Conservation (phyloP, 345 rosid species). For the Linum usitatissimum region DNA sequence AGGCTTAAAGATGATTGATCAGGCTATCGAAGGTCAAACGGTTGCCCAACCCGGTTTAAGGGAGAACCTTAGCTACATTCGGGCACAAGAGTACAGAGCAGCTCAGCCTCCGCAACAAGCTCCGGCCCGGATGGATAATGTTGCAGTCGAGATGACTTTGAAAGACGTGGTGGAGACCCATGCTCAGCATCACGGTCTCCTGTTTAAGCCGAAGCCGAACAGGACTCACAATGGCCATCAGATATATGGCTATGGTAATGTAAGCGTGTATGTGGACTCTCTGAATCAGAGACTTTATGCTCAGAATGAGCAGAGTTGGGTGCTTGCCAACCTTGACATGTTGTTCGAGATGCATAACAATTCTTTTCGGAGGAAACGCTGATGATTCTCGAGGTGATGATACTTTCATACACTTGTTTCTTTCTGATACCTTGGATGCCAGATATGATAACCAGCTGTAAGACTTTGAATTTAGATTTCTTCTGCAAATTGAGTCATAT, state of each 20-base stretch:
- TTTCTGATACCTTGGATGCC: too few species aligned
- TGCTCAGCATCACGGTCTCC: constrained; percentile 73
- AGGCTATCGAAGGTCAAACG: constrained; percentile 59
- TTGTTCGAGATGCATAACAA: constrained; percentile 63
- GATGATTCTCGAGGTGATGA: constrained; percentile 8
- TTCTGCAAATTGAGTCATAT: too few species aligned
- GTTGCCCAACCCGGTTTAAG: constrained; percentile 64
- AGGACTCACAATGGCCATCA: constrained; percentile 74
- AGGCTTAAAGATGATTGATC: constrained; percentile 77
- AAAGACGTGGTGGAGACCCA: constrained; percentile 75
- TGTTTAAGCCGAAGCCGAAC: constrained; percentile 66
- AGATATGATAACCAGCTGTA: too few species aligned
- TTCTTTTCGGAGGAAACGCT: constrained; percentile 39
- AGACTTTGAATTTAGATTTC: too few species aligned
- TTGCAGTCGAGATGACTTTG: constrained; percentile 40
- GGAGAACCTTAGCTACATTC: constrained; percentile 46
- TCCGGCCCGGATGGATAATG: constrained; percentile 25
- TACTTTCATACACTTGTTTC: too few species aligned
- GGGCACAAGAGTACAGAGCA: constrained; percentile 54
- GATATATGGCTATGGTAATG: constrained; percentile 78
- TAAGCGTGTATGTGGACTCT: constrained; percentile 58
- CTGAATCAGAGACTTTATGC: constrained; percentile 61
- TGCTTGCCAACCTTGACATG: constrained; percentile 52
- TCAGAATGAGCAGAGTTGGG: constrained; percentile 63
- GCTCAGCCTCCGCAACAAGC: constrained; percentile 37